Evolutionary conservation across 2,329 filamentous ascomycete species (phyloP).

Genomic region (Septoria petroselini): DNA sequence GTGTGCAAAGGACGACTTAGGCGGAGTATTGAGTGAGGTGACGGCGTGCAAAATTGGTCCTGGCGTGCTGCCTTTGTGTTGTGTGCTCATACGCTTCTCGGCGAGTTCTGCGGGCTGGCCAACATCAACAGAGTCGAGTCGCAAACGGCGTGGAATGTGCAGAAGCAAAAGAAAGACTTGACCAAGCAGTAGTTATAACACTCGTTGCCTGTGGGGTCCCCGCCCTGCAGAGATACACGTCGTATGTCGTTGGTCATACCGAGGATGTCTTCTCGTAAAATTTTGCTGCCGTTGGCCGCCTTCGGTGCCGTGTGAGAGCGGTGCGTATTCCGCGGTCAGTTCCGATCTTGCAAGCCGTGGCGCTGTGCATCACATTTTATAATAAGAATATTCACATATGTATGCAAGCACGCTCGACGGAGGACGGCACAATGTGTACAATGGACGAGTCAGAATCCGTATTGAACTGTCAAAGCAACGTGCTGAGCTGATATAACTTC

Average conservation of each 20-base stretch:
- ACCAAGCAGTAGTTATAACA: no score
- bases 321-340: neutral
- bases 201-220: neutral
- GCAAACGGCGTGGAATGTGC: neutral
- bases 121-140: neutral
- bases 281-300: neutral
- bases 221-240: slow-evolving; percentile 1
- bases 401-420: no score
- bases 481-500: no score
- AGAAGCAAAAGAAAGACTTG: neutral
- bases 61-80: slow-evolving; percentile 47
- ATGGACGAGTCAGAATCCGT: no score
- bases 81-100: slow-evolving; percentile 27
- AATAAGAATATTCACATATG: no score
- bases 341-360: neutral
- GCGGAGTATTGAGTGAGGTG: slow-evolving; percentile 6
- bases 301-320: neutral
- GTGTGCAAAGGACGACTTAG: slow-evolving; percentile 12
- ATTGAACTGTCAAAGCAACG: no score
- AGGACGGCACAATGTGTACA: no score
- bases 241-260: slow-evolving; percentile 1
- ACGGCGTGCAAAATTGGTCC: slow-evolving; percentile 34
- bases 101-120: neutral
- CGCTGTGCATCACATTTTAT: no score
- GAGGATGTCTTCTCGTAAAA: slow-evolving; percentile 5